These are phyloP conservation scores for Kuraishia piskuri DNA, from an alignment of 805 yeast species.

Conservation along the genomic window DNA sequence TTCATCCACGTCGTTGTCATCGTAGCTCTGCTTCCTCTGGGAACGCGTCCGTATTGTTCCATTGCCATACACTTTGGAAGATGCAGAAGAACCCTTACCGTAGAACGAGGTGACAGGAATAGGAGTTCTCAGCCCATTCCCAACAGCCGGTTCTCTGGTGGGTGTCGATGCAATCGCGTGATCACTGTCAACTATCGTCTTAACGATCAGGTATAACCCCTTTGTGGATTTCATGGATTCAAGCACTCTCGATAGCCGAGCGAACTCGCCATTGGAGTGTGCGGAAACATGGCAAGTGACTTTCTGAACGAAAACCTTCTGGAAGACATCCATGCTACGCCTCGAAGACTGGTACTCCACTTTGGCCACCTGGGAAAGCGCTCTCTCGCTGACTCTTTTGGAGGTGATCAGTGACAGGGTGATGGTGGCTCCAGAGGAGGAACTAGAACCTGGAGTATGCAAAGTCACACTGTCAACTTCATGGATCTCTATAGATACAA, in stretches of 20 bases:
- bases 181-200: not conserved
- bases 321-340: not conserved
- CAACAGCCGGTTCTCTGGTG: not conserved
- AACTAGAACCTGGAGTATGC: not conserved
- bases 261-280: not conserved
- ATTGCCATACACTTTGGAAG: not conserved
- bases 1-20: not conserved
- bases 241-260: not conserved
- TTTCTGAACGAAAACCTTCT: not conserved
- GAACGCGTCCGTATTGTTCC: not conserved
- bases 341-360: not conserved
- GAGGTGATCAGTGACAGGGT: not conserved
- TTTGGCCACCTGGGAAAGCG: not conserved
- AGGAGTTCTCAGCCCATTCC: not conserved
- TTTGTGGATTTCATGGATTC: not conserved
- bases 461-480: not conserved
- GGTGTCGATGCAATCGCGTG: not conserved
- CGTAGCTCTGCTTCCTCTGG: not conserved
- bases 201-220: not conserved
- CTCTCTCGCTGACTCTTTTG: not conserved
- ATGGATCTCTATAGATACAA: not conserved
- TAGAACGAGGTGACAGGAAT: not conserved
- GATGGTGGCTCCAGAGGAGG: not conserved
- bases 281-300: not conserved
- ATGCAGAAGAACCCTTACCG: not conserved